A percentile compares a stretch with the other conserved stretches of the same genome.
Evolutionary conservation across 116 monocot species (phyloP).

Genomic region (Zostera marina): DNA sequence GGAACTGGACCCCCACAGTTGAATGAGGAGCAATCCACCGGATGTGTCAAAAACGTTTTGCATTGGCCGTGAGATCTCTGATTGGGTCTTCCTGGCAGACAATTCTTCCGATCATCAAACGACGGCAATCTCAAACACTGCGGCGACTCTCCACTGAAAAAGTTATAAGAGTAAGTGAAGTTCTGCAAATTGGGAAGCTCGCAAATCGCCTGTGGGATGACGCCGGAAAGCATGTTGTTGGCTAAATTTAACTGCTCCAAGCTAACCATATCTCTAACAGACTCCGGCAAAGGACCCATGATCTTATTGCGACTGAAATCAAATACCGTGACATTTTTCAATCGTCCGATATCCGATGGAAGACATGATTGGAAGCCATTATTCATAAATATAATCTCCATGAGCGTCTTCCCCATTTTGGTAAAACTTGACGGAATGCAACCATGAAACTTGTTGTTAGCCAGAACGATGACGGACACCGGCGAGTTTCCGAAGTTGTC

Average conservation of each 20-base stretch:
- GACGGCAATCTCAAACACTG: constrained; percentile 31
- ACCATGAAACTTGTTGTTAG: constrained; percentile 67
- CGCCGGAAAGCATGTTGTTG: constrained; percentile 55
- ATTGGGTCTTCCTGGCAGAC: constrained; percentile 32
- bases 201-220: constrained; percentile 47
- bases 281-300: constrained; percentile 50
- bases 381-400: constrained; percentile 77
- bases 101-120: constrained; percentile 50
- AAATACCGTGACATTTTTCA: constrained; percentile 53
- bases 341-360: constrained; percentile 44
- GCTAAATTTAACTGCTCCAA: constrained; percentile 78
- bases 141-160: constrained; percentile 65
- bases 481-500: constrained; percentile 74
- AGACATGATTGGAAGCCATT: constrained; percentile 58
- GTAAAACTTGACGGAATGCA: constrained; percentile 69
- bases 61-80: constrained; percentile 54
- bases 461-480: constrained; percentile 66
- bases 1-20: constrained; percentile 13
- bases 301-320: constrained; percentile 71
- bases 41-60: constrained; percentile 18
- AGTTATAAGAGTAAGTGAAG: constrained; percentile 77
- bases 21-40: constrained; percentile 45
- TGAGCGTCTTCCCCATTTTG: constrained; percentile 69
- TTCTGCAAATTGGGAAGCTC: constrained; percentile 44
- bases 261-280: constrained; percentile 24